Evolutionary conservation across 129 eudicot genomes (phyloP).

Genomic region (Flaveria bidentis): DNA sequence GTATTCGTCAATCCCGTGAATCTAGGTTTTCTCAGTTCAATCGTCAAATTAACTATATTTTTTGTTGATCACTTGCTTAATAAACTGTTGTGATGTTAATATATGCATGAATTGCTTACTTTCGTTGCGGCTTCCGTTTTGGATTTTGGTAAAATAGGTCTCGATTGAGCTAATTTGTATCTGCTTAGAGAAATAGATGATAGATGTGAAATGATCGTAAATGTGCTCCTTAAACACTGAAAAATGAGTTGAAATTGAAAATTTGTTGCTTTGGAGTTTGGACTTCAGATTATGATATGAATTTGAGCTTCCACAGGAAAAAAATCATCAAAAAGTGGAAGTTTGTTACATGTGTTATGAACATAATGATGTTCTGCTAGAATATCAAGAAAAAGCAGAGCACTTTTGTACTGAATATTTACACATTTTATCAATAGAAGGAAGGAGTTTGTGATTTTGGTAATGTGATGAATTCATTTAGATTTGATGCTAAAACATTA

Average conservation of each 20-base stretch:
- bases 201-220: too few species aligned
- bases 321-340: neutral
- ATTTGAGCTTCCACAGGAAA: neutral
- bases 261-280: neutral
- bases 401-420: neutral
- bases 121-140: neutral
- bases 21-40: conserved; percentile 15
- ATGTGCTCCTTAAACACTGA: neutral
- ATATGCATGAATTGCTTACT: neutral
- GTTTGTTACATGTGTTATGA: neutral
- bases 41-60: neutral
- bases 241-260: neutral
- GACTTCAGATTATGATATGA: neutral
- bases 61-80: neutral
- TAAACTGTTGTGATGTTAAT: neutral
- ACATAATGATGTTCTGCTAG: neutral
- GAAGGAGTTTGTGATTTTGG: neutral
- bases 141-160: neutral
- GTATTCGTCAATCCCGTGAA: neutral
- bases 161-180: neutral
- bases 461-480: neutral
- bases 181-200: neutral
- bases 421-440: neutral
- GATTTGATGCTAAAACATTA: neutral
- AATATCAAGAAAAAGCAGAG: neutral